Conservation (phyloP, 2,329 filamentous ascomycete species). For the Ceratocystis colombiana region DNA sequence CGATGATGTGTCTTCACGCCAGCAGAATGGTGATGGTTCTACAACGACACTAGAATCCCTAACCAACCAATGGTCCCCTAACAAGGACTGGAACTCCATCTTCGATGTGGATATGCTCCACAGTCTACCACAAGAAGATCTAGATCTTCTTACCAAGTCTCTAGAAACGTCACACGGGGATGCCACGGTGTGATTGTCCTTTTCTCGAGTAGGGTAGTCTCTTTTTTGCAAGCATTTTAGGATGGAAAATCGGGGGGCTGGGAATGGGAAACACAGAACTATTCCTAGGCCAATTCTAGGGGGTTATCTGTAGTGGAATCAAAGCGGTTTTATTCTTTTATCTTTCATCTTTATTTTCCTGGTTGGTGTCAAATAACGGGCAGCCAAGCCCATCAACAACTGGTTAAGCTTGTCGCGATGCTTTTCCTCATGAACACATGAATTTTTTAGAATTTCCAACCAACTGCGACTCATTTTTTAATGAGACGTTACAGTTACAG, state of each 20-base stretch:
- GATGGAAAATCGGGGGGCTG: neutral
- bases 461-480: neutral
- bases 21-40: constrained; percentile 2
- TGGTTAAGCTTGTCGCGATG: neutral
- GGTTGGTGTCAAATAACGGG: neutral
- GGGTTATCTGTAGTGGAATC: neutral
- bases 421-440: neutral
- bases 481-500: neutral
- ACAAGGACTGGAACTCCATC: constrained; percentile 19
- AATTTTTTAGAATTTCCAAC: neutral
- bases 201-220: neutral
- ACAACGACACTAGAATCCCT: constrained; percentile 11
- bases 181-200: neutral
- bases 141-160: constrained; percentile 9
- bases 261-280: constrained; percentile 13
- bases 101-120: constrained; percentile 19
- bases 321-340: neutral
- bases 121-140: constrained; percentile 8
- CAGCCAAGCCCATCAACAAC: neutral
- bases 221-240: neutral
- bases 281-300: neutral
- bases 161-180: neutral
- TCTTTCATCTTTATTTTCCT: neutral
- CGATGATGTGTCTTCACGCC: neutral
- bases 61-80: constrained; percentile 19